These are phyloP conservation scores for Fusarium sp. DNA, from an alignment of 2,329 filamentous ascomycete species.

Conservation along the genomic window DNA sequence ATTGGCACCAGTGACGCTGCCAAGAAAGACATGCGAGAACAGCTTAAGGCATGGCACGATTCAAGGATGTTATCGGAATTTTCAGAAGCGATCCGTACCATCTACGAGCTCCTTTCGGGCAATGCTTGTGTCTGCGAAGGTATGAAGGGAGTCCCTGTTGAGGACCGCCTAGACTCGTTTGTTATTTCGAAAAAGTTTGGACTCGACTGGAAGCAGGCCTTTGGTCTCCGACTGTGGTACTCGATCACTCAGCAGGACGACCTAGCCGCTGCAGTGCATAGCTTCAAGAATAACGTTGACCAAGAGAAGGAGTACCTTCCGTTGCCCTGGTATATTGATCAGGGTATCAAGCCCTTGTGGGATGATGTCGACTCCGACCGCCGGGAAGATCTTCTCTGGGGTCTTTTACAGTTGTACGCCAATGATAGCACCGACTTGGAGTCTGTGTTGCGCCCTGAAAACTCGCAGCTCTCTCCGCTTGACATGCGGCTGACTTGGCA, in stretches of 20 bases:
- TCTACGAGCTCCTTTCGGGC: slow-evolving; percentile 90
- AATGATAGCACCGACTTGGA: slow-evolving; percentile 68
- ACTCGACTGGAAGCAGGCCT: slow-evolving; percentile 92
- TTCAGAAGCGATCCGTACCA: slow-evolving; percentile 79
- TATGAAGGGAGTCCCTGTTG: slow-evolving; percentile 74
- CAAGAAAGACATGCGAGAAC: slow-evolving; percentile 78
- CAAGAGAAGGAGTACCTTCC: slow-evolving; percentile 78
- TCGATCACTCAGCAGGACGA: slow-evolving; percentile 73
- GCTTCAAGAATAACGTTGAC: slow-evolving; percentile 77
- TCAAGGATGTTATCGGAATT: slow-evolving; percentile 89
- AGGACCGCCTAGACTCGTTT: slow-evolving; percentile 84
- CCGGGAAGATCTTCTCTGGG: slow-evolving; percentile 85
- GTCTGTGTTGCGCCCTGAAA: slow-evolving; percentile 77
- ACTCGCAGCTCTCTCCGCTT: slow-evolving; percentile 77
- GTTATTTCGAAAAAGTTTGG: slow-evolving; percentile 84
- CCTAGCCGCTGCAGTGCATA: slow-evolving; percentile 75
- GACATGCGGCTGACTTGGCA: slow-evolving; percentile 86
- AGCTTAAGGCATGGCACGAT: slow-evolving; percentile 85
- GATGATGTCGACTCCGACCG: slow-evolving; percentile 65
- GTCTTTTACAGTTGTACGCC: slow-evolving; percentile 83
- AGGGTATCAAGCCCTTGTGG: slow-evolving; percentile 67
- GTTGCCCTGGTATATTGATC: slow-evolving; percentile 74
- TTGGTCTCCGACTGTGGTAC: slow-evolving; percentile 93
- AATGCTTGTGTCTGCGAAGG: slow-evolving; percentile 88
- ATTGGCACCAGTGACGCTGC: slow-evolving; percentile 77